Evolutionary conservation across 495 filamentous ascomycete species (phyloP).

Genomic region (Daldinia bambusicola): DNA sequence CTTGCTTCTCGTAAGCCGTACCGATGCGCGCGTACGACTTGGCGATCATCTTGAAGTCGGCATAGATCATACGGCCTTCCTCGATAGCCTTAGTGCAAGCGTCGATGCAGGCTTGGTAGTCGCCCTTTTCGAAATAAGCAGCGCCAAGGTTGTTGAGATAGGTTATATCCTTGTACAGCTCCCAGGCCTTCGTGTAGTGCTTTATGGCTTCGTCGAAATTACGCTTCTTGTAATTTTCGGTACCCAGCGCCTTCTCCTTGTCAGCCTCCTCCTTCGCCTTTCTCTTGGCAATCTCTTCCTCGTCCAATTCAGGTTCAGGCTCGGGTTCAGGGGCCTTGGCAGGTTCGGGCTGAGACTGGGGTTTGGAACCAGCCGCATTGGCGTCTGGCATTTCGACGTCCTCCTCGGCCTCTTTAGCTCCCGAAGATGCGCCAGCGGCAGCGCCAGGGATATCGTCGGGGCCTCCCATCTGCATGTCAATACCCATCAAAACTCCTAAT

Average conservation of each 20-base stretch:
- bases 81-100: conserved; percentile 88
- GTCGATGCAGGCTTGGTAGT: conserved; percentile 86
- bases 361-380: conserved; percentile 47
- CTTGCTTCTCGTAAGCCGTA: conserved; percentile 86
- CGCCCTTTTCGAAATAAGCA: conserved; percentile 94
- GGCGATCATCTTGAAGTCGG: conserved; percentile 97
- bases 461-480: conserved; percentile 88
- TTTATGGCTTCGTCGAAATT: conserved; percentile 93
- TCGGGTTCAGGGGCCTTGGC: conserved; percentile 66
- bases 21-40: conserved; percentile 97
- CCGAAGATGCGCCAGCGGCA: conserved; percentile 49
- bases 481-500: conserved; percentile 89
- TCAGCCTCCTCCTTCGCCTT: conserved; percentile 94
- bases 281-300: conserved; percentile 82
- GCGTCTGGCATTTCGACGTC: conserved; percentile 84
- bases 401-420: conserved; percentile 68
- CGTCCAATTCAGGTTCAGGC: conserved; percentile 74
- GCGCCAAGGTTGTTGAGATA: conserved; percentile 97
- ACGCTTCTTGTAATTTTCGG: conserved; percentile 96
- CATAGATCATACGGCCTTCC: conserved; percentile 83
- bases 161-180: conserved; percentile 92
- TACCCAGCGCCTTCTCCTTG: conserved; percentile 93
- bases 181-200: conserved; percentile 97
- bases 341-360: conserved; percentile 64
- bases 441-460: conserved; percentile 61